A percentile compares a stretch with the other conserved stretches of the same genome.
Conservation (phyloP, 148 eudicot species). For the Camellia granthamiana region DNA sequence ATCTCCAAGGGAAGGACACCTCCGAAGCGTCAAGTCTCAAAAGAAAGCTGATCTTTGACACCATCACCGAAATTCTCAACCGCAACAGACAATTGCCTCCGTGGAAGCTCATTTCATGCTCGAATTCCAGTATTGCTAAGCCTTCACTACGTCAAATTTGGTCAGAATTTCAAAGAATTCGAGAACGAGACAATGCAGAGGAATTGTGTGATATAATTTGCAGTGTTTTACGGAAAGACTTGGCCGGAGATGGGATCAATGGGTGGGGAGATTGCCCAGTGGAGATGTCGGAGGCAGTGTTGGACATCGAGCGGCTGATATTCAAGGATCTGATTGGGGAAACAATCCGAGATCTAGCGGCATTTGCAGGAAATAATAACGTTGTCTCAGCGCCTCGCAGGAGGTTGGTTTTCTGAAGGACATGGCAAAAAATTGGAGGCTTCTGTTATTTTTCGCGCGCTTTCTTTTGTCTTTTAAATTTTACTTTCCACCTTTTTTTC, state of each 20-base stretch:
- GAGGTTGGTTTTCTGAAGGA: constrained; percentile 73
- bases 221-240: constrained; percentile 68
- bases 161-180: constrained; percentile 59
- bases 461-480: neutral
- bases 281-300: constrained; percentile 69
- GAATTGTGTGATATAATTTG: constrained; percentile 66
- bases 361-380: constrained; percentile 30
- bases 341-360: constrained; percentile 61
- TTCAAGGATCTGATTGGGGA: constrained; percentile 86
- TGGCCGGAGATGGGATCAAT: constrained; percentile 51
- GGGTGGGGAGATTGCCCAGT: constrained; percentile 69
- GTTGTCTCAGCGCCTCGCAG: constrained; percentile 41
- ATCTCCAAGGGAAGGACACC: constrained; percentile 49
- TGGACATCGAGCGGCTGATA: constrained; percentile 81
- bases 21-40: constrained; percentile 53
- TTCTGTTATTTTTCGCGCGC: constrained; percentile 33
- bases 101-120: constrained; percentile 49
- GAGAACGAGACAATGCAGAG: constrained; percentile 40
- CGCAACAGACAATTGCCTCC: constrained; percentile 56
- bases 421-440: constrained; percentile 5
- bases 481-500: neutral
- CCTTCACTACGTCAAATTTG: constrained; percentile 42
- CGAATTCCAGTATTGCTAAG: neutral
- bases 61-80: constrained; percentile 54
- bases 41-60: constrained; percentile 47